Base-by-base conservation (phyloP, 371 early-diverging fungal species). In the Rhizopus sp. region DNA sequence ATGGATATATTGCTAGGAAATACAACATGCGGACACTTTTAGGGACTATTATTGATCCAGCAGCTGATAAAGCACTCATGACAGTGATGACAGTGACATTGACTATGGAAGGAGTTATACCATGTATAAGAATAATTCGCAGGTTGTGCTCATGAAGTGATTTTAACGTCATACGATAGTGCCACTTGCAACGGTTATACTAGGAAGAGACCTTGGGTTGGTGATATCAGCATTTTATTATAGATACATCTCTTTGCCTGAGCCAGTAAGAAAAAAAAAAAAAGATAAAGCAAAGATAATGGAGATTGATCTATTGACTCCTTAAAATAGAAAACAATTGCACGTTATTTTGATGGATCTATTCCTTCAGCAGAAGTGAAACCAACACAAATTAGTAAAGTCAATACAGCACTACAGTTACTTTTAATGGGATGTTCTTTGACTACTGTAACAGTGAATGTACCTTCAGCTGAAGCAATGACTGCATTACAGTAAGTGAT, bases 21-120 rank as follows among this genome's bases (percentile, higher is more conserved):
- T 97, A 84, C 68, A 89, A 94, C 47, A 86, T 91, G 88, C 85
- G 85, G 64, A 92, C 93, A 9, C 75, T 90, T 34, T 75, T 96
- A 15, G 98, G 98, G 5, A 91, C 93, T 0, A 90, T 95, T 17
- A 82, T 97, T 44, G 98, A 98, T 63, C 98, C 98, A 4, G 85
- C 90, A n/a, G 97, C 97, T 4, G 98, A 98, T 75, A 98, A 98
- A 71, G 83, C 89, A 3, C 69, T 98, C 23, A 95, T 97, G 96
- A 94, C 95, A 0, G 86, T 89, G 9, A 68, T 97, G 71, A 91
- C 93, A 8, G 78, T 95, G 3, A 87, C 95, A 30, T 68, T 97
- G 53, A 83, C 87, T 4, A 82, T 82, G 64, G 82, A 86, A 32
- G 84, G 85, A 10, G 71, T 93, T 49, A 61, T 98, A 50, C 95